Base-by-base conservation (phyloP, 2,329 filamentous ascomycete species). In the Talaromyces verruculosus region DNA sequence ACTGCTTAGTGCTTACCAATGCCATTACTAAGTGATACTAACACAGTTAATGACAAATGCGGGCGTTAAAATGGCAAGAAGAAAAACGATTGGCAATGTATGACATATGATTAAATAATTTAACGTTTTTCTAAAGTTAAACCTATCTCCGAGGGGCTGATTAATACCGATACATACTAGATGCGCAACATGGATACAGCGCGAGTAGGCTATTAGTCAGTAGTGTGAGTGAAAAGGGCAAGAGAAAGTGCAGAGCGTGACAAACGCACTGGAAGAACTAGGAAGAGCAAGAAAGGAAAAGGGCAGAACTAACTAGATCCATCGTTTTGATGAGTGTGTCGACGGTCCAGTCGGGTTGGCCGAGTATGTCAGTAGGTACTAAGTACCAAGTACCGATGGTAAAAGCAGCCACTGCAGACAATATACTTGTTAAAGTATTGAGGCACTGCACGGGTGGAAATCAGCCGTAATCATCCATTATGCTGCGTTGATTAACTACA, bases 151-250 rank as follows among this genome's bases (percentile, higher is more conserved):
- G 22, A 13, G 10, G n/a, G 15, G 55, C 55, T 58, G 55, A 58
- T 39, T 58, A 39, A 39, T 58, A 17, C 33, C 19, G 19, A 39
- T 15, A 5, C 10, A n/a, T 47, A 15, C 10, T 39, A 25, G 30
- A 58, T 35, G 17, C 13, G 15, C n/a, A 58, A 10, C n/a, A 17
- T 2, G 6, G 13, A n/a, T n/a, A 8, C 41, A 13, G 41, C 10
- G 25, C 25, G 15, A n/a, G 15, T 51, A 51, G 47, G 47, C 49
- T 30, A 53, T 53, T 53, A 53, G 49, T 53, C 49, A 53, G 49
- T 53, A 33, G 28, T 53, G 25, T 33, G 15, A 7, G 49, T 53
- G 49, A 53, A 53, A 33, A 53, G 4, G 28, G 25, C 49, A 33
- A 33, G 28, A 22, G 8, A 33, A 53, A 51, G 5, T 25, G 47